phyloP scores from a whole-genome alignment of 1,284 basidiomycete species.

The Golubevia pallescens region DNA sequence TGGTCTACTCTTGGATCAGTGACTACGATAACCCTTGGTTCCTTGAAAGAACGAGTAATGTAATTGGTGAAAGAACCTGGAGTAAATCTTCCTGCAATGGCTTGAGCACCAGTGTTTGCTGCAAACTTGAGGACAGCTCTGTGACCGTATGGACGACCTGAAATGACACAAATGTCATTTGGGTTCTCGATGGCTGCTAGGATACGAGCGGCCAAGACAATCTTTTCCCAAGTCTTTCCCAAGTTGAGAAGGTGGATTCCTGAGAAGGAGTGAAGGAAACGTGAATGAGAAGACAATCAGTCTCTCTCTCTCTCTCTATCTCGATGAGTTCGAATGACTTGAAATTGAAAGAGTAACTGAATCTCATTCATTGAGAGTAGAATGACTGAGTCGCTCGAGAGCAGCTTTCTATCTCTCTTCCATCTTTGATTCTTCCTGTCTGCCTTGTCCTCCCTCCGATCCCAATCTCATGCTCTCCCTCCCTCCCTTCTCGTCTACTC shows the following conservation, averaged over 20 bases:
- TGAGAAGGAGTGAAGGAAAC: conserved; percentile 57
- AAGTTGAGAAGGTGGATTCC: conserved; percentile 97
- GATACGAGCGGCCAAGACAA: conserved; percentile 67
- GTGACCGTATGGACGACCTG: conserved; percentile 96
- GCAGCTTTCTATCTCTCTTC: neutral
- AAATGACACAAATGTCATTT: conserved; percentile 96
- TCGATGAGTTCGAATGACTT: conserved; percentile 3
- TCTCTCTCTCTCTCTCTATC: too few species aligned
- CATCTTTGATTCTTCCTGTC: neutral
- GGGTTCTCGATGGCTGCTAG: conserved; percentile 83
- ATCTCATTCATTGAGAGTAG: too few species aligned
- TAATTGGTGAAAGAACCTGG: conserved; percentile 97
- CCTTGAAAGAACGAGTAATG: conserved; percentile 99
- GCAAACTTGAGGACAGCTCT: conserved; percentile 98
- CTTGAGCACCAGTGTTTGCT: conserved; percentile 95
- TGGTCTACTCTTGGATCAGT: conserved; percentile 99
- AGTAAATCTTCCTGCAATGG: conserved; percentile 98
- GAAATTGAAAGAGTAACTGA: conserved; percentile 3
- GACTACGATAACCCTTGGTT: conserved; percentile 95
- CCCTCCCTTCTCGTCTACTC: conserved; percentile 16
- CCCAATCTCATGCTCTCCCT: neutral
- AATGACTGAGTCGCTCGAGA: too few species aligned
- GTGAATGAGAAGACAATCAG: too few species aligned
- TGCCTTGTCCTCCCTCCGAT: neutral
- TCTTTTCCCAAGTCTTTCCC: conserved; percentile 99